A percentile compares a stretch with the other conserved stretches of the same genome.
phyloP scores from a whole-genome alignment of 805 yeast species.

The Myxozyma kluyveri region DNA sequence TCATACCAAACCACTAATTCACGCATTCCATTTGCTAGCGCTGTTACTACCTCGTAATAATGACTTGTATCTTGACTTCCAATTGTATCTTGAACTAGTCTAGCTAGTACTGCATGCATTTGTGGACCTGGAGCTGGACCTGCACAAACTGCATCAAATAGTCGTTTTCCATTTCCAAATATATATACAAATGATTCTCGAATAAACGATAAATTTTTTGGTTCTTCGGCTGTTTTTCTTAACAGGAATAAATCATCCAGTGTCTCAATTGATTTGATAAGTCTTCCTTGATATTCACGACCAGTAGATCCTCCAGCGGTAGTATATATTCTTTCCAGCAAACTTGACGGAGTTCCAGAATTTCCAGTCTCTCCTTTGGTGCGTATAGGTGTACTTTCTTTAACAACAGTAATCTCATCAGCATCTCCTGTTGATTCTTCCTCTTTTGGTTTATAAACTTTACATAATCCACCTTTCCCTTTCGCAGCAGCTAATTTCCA shows the following conservation, averaged over 20 bases:
- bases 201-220: constrained; percentile 9
- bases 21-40: constrained; percentile 10
- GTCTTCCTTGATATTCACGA: constrained; percentile 11
- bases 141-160: neutral
- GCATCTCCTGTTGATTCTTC: neutral
- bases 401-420: neutral
- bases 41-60: constrained; percentile 5
- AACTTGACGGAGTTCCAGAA: too few relatives aligned
- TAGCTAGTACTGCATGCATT: constrained; percentile 3
- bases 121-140: neutral
- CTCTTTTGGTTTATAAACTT: too few relatives aligned
- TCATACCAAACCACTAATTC: neutral
- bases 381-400: too few relatives aligned
- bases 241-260: constrained; percentile 19
- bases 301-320: too few relatives aligned
- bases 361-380: too few relatives aligned
- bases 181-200: neutral
- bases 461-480: neutral
- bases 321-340: too few relatives aligned
- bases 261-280: constrained; percentile 1
- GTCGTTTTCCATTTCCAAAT: neutral
- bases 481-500: neutral
- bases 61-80: constrained; percentile 5
- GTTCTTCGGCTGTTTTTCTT: constrained; percentile 4
- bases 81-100: constrained; percentile 3